Evolutionary conservation across 805 yeast species (phyloP).

Genomic region (Ogataea salicorniae): DNA sequence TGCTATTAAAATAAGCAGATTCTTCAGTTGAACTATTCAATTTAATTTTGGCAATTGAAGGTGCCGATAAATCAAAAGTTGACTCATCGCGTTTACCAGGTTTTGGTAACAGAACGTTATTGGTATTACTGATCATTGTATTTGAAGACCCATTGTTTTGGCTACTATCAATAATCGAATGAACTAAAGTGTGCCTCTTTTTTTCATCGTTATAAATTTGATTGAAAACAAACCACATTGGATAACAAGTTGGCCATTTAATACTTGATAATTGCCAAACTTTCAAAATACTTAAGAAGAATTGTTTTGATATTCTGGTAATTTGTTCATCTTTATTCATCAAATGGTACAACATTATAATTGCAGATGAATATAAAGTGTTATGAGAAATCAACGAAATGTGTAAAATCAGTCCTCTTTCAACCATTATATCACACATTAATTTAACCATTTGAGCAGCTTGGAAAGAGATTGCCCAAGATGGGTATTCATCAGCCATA

Average conservation of each 20-base stretch:
- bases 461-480: constrained; percentile 79
- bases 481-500: constrained; percentile 36
- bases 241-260: constrained; percentile 50
- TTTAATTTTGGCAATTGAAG: constrained; percentile 9
- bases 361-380: constrained; percentile 52
- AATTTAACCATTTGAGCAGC: constrained; percentile 72
- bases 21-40: constrained; percentile 3
- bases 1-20: not conserved
- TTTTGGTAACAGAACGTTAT: constrained; percentile 9
- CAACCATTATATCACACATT: constrained; percentile 51
- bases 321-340: constrained; percentile 23
- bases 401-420: constrained; percentile 43
- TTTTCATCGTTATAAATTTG: constrained; percentile 32
- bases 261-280: constrained; percentile 39
- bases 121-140: constrained; percentile 10
- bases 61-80: constrained; percentile 3
- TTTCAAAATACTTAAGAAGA: constrained; percentile 19
- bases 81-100: constrained; percentile 4
- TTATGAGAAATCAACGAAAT: constrained; percentile 36
- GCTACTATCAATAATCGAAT: constrained; percentile 6
- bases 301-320: constrained; percentile 20
- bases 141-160: constrained; percentile 2
- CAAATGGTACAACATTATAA: constrained; percentile 67
- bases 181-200: constrained; percentile 11
- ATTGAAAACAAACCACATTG: constrained; percentile 48